phyloP scores from a whole-genome alignment of 495 filamentous ascomycete species.

The Hyaloscypha variabilis region DNA sequence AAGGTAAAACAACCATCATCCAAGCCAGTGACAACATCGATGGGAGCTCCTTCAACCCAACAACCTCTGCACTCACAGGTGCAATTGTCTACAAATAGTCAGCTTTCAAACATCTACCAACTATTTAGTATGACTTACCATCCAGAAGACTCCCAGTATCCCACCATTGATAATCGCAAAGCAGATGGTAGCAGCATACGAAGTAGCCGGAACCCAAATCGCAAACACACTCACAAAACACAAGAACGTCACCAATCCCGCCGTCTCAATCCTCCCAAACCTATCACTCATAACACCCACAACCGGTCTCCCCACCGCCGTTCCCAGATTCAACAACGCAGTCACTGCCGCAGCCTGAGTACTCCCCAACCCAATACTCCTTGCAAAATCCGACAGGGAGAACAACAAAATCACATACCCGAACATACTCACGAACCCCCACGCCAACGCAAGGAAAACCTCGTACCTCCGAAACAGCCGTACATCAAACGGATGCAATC shows the following conservation, averaged over 20 bases:
- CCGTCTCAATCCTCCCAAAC: slow-evolving; percentile 70
- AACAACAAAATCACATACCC: slow-evolving; percentile 75
- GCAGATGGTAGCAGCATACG: slow-evolving; percentile 64
- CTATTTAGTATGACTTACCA: too few relatives aligned
- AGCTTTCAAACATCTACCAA: background rate
- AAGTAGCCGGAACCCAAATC: slow-evolving; percentile 69
- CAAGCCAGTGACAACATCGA: slow-evolving; percentile 72
- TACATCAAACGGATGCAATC: slow-evolving; percentile 65
- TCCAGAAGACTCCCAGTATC: slow-evolving; percentile 74
- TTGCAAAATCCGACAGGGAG: slow-evolving; percentile 71
- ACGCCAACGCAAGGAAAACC: slow-evolving; percentile 66
- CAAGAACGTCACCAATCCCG: slow-evolving; percentile 61
- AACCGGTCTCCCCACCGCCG: slow-evolving; percentile 61
- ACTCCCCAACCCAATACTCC: slow-evolving; percentile 61
- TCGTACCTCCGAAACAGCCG: slow-evolving; percentile 60
- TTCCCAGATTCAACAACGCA: slow-evolving; percentile 71
- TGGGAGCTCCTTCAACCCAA: slow-evolving; percentile 72
- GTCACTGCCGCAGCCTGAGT: slow-evolving; percentile 70
- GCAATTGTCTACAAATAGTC: slow-evolving; percentile 48
- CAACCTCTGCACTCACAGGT: slow-evolving; percentile 74
- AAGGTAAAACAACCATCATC: slow-evolving; percentile 72
- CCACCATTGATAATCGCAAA: slow-evolving; percentile 68
- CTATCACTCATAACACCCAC: slow-evolving; percentile 70
- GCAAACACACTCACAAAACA: slow-evolving; percentile 63
- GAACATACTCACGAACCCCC: slow-evolving; percentile 71